These are phyloP conservation scores for Cladosporium sp. DNA, from an alignment of 2,329 filamentous ascomycete genomes.

Conservation along the genomic window DNA sequence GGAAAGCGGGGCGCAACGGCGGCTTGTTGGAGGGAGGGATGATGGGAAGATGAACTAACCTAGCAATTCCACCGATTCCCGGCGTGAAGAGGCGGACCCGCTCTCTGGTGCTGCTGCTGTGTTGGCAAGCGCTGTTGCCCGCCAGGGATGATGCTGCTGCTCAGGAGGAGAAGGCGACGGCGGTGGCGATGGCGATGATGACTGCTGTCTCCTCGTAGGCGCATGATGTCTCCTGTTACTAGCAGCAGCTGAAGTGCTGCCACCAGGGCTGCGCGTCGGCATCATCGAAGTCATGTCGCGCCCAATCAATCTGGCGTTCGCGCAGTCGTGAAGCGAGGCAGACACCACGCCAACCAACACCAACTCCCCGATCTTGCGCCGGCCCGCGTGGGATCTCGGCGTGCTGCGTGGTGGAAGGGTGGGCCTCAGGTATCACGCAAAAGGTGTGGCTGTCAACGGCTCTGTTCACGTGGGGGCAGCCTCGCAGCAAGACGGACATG, in stretches of 20 bases:
- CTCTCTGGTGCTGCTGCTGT: slow-evolving; percentile 3
- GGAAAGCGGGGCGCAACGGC: slow-evolving; percentile 1
- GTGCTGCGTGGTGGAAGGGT: neutral
- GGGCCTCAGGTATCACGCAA: slow-evolving; percentile 16
- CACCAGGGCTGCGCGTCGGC: slow-evolving; percentile 10
- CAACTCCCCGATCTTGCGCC: neutral
- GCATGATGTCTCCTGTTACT: slow-evolving; percentile 1
- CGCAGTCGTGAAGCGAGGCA: neutral
- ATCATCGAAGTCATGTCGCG: slow-evolving; percentile 10
- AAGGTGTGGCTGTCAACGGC: neutral
- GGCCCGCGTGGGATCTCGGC: neutral
- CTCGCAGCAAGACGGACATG: neutral
- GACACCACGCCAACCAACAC: neutral
- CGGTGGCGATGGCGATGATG: neutral
- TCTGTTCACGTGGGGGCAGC: neutral
- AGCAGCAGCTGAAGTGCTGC: neutral
- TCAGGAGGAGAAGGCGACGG: neutral
- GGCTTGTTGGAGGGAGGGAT: neutral
- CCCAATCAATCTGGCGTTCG: slow-evolving; percentile 3
- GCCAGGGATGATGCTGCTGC: neutral
- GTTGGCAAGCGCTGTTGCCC: slow-evolving; percentile 4
- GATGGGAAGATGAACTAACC: neutral
- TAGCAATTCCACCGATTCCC: slow-evolving; percentile 8
- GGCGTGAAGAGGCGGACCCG: neutral
- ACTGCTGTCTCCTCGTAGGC: neutral